Evolutionary conservation across 1,139 yeast species (phyloP).

Genomic region (Protomyces inundatus): DNA sequence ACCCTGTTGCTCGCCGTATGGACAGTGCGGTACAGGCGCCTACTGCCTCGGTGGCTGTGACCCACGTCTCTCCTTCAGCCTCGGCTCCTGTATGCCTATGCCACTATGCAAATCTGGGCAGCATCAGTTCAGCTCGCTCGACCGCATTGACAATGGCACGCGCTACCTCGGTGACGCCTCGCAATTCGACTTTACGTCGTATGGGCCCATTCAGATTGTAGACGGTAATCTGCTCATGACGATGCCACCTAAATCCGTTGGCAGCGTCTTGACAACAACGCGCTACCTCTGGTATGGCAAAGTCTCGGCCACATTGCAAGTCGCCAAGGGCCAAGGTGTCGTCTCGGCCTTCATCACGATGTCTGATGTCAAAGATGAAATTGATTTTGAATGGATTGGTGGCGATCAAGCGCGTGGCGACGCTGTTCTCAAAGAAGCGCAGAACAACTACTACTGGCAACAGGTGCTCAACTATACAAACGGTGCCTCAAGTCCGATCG

Average conservation of each 20-base stretch:
- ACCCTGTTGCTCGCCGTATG: slow-evolving; percentile 61
- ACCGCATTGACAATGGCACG: slow-evolving; percentile 41
- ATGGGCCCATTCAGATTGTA: slow-evolving; percentile 59
- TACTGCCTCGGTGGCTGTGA: slow-evolving; percentile 81
- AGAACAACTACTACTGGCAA: slow-evolving; percentile 72
- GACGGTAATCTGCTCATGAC: slow-evolving; percentile 57
- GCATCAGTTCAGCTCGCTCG: slow-evolving; percentile 35
- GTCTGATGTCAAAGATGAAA: slow-evolving; percentile 83
- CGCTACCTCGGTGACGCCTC: slow-evolving; percentile 67
- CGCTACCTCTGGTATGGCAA: slow-evolving; percentile 84
- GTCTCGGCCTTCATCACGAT: slow-evolving; percentile 67
- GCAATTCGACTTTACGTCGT: slow-evolving; percentile 65
- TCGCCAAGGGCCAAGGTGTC: slow-evolving; percentile 75
- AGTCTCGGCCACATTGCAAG: slow-evolving; percentile 59
- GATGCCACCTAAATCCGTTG: slow-evolving; percentile 70
- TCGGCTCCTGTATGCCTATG: slow-evolving; percentile 65
- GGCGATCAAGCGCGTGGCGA: neutral
- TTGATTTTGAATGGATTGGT: slow-evolving; percentile 83
- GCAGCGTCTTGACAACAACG: slow-evolving; percentile 77
- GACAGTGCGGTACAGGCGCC: slow-evolving; percentile 78
- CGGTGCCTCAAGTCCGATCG: slow-evolving; percentile 42
- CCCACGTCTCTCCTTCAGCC: slow-evolving; percentile 56
- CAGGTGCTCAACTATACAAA: slow-evolving; percentile 68
- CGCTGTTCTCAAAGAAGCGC: slow-evolving; percentile 56
- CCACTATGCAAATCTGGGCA: slow-evolving; percentile 37